phyloP scores from a whole-genome alignment of 169 alveolate genomes.

The Cryptosporidium tyzzeri region DNA sequence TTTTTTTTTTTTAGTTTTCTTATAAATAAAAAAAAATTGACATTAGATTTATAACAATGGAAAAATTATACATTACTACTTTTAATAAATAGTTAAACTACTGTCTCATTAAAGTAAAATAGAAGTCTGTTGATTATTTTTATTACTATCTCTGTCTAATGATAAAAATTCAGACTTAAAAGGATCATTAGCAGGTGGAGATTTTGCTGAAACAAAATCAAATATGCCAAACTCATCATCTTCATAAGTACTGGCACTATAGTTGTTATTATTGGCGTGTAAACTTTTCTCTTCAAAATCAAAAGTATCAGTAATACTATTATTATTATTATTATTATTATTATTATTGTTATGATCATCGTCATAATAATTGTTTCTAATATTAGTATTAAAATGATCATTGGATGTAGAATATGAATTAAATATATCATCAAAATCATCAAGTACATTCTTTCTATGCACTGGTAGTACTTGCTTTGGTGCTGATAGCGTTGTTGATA shows the following conservation, averaged over 20 bases:
- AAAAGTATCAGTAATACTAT: neutral
- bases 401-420: constrained; percentile 10
- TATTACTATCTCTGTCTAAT: neutral
- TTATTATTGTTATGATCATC: neutral
- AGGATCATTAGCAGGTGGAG: neutral
- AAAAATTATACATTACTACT: too few species aligned
- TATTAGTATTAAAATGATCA: neutral
- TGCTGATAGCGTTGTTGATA: neutral
- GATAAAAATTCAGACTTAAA: neutral
- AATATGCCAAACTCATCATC: constrained; percentile 36
- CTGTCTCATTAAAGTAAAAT: neutral
- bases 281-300: constrained; percentile 1
- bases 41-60: too few species aligned
- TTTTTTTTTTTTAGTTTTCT: too few species aligned
- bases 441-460: neutral
- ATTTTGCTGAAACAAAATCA: constrained; percentile 30
- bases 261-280: neutral
- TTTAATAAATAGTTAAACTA: too few species aligned
- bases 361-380: neutral
- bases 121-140: neutral
- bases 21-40: too few species aligned
- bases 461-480: neutral
- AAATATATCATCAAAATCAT: constrained; percentile 62
- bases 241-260: neutral
- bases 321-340: neutral